phyloP scores from a whole-genome alignment of 768 basidiomycete genomes.

The Termitomyces sp. region DNA sequence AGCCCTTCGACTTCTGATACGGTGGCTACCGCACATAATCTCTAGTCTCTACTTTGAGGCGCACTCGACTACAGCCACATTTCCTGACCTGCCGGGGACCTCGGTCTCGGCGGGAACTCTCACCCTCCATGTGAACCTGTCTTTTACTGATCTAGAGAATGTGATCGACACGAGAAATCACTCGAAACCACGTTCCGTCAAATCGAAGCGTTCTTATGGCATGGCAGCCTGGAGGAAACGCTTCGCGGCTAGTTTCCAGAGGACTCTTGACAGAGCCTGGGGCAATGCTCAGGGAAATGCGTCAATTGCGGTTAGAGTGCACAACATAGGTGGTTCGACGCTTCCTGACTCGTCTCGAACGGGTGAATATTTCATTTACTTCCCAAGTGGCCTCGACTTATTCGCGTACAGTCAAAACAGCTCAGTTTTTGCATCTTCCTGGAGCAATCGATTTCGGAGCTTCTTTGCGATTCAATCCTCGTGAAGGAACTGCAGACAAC shows the following conservation, averaged over 20 bases:
- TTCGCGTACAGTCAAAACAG: constrained; percentile 15
- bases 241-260: constrained; percentile 52
- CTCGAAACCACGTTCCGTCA: constrained; percentile 17
- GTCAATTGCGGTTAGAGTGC: constrained; percentile 45
- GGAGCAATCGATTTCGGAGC: constrained; percentile 40
- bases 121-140: constrained; percentile 49
- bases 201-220: constrained; percentile 33
- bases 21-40: constrained; percentile 64
- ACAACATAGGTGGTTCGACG: constrained; percentile 42
- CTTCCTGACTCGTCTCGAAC: constrained; percentile 14
- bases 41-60: constrained; percentile 69
- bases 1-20: constrained; percentile 55
- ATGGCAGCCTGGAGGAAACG: constrained; percentile 66
- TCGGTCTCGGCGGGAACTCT: constrained; percentile 49
- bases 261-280: constrained; percentile 69
- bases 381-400: background rate
- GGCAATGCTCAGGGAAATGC: constrained; percentile 59
- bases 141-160: constrained; percentile 49
- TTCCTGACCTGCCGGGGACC: constrained; percentile 47
- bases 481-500: constrained; percentile 47
- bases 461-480: constrained; percentile 58
- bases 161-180: constrained; percentile 20
- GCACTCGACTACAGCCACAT: constrained; percentile 48
- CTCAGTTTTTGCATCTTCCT: constrained; percentile 44
- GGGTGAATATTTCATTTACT: constrained; percentile 24